Conservation (phyloP, 768 basidiomycete species). For the Tricholoma saponaceum region DNA sequence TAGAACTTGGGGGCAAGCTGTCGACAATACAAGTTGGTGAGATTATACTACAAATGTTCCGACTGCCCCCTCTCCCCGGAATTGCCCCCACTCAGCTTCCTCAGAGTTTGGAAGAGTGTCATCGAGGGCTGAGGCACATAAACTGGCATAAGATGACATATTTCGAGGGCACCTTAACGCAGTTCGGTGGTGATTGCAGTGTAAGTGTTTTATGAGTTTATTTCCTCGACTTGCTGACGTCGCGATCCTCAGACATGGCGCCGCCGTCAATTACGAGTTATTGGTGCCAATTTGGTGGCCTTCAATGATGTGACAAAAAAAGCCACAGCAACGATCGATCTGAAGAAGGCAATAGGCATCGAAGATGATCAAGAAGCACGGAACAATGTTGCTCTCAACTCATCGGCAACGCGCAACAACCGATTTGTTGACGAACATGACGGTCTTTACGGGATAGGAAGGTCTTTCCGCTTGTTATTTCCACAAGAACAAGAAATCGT, state of each 20-base stretch:
- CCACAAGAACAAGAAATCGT: slow-evolving; percentile 71
- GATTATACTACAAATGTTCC: slow-evolving; percentile 85
- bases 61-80: slow-evolving; percentile 86
- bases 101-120: slow-evolving; percentile 89
- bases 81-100: slow-evolving; percentile 75
- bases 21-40: slow-evolving; percentile 78
- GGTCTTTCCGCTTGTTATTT: slow-evolving; percentile 84
- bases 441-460: slow-evolving; percentile 64
- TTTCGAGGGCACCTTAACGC: slow-evolving; percentile 89
- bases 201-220: slow-evolving; percentile 44
- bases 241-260: slow-evolving; percentile 61
- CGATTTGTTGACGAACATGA: slow-evolving; percentile 56
- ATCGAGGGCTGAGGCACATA: slow-evolving; percentile 81
- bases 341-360: slow-evolving; percentile 76
- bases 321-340: slow-evolving; percentile 84
- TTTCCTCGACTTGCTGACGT: slow-evolving; percentile 5
- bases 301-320: slow-evolving; percentile 94
- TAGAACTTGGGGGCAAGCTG: slow-evolving; percentile 51
- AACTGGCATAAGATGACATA: slow-evolving; percentile 95
- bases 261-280: slow-evolving; percentile 77
- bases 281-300: slow-evolving; percentile 82
- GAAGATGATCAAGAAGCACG: slow-evolving; percentile 70
- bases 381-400: slow-evolving; percentile 40
- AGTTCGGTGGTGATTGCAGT: slow-evolving; percentile 88
- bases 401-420: slow-evolving; percentile 31